Conservation (phyloP, 176 grass and related monocot genomes). For the Elaeis guineensis region DNA sequence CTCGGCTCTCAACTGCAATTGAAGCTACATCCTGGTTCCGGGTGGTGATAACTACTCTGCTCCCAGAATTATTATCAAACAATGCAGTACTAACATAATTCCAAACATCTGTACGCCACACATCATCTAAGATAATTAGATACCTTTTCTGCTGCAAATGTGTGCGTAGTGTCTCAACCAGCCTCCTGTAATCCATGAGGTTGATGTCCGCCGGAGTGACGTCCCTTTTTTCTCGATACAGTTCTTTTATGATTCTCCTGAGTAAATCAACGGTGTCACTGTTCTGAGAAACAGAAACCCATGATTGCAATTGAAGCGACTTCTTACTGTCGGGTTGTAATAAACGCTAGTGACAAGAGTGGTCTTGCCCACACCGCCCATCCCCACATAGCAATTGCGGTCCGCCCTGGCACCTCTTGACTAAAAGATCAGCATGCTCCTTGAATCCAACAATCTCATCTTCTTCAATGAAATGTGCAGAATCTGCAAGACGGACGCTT, state of each 20-base stretch:
- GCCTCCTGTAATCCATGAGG: background rate
- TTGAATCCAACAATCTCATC: conserved; percentile 19
- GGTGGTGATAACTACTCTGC: conserved; percentile 48
- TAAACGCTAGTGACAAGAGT: background rate
- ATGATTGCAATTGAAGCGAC: background rate
- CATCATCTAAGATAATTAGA: conserved; percentile 64
- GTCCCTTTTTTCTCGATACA: background rate
- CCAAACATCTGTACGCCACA: conserved; percentile 48
- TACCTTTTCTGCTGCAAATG: conserved; percentile 30
- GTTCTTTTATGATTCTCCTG: background rate
- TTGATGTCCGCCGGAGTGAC: background rate
- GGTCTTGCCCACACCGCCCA: conserved; percentile 26
- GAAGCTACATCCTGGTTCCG: conserved; percentile 35
- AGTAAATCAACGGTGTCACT: background rate
- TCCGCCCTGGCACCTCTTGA: background rate
- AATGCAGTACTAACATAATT: conserved; percentile 31
- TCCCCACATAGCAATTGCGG: conserved; percentile 2
- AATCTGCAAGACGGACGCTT: too few species aligned
- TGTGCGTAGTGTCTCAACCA: background rate
- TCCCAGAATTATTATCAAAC: conserved; percentile 17
- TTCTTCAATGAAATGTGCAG: background rate
- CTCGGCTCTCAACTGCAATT: conserved; percentile 14
- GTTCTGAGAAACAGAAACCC: conserved; percentile 2
- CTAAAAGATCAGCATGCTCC: background rate
- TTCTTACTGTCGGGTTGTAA: background rate